Evolutionary conservation across 306 rosid species (phyloP), one percentile per base, ranked within the genome.

Genomic region (Glycine soja): DNA sequence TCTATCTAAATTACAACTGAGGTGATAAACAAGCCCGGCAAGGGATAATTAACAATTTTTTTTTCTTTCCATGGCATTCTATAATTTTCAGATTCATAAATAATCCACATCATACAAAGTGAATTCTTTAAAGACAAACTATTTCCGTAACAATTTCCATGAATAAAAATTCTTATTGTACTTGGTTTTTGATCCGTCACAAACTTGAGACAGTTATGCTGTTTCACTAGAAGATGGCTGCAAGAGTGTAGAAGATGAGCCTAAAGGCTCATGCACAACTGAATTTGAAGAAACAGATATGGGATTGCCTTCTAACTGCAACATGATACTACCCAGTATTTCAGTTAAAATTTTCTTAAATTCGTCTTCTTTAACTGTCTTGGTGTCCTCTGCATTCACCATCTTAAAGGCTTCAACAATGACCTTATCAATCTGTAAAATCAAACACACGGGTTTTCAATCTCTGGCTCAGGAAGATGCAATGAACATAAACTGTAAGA

Each of bases 201-300:
- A 66, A 36, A 18, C 78, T 78, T 51, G 65, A 66, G 80, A 15
- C 43, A 52, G 51, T 70, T 79, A 70, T 15, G 81, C 64, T 54
- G 74, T 87, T 72, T 85, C 72, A 78, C 80, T 77, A 54, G 90
- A 56, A 19, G 89, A 9, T 72, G 95, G 91, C 84, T 88, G 91
- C 88, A 89, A 74, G 52, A 93, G 85, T n/a, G 97, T 75, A 24
- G 99, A 91, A 62, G 98, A 70, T 30, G 97, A 70, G 54, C 90
- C 90, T 13, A 90, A 80, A 51, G 98, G 97, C 85, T 96, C 97
- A 57, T 93, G 99, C 79, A 96, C 94, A 8, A 96, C 99, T 2
- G 97, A 90, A 81, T 89, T 89, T 57, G 99, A 86, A 79, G 94
- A 90, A 78, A 93, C 86, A 13, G 88, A 73, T 77, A 96, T 87